Percentiles rank a stretch among this genome's conserved stretches.
phyloP scores from a whole-genome alignment of 495 filamentous ascomycete genomes.

The Hypoxylon lienhwacheense region DNA sequence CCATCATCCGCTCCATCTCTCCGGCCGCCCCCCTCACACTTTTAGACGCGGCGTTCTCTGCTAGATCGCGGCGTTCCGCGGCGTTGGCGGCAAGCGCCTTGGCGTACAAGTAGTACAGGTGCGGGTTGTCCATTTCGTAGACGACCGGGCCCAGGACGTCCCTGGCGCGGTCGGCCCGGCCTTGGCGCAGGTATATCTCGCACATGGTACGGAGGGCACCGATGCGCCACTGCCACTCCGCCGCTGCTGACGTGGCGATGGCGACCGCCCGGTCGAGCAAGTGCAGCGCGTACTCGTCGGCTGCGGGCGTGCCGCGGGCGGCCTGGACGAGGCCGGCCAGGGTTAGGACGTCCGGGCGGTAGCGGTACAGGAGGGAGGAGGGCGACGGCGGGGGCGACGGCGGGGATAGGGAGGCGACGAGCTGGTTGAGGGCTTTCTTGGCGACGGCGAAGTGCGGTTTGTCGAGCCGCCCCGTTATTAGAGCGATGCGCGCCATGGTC shows the following conservation, averaged over 20 bases:
- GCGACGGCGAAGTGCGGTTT: conserved; percentile 17
- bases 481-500: conserved; percentile 7
- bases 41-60: conserved; percentile 39
- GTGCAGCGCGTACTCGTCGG: conserved; percentile 12
- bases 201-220: conserved; percentile 35
- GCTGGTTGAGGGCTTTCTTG: conserved; percentile 2
- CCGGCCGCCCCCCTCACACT: conserved; percentile 27
- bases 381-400: neutral
- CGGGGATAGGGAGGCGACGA: neutral
- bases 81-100: conserved; percentile 25
- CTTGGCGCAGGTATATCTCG: conserved; percentile 18
- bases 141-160: conserved; percentile 28
- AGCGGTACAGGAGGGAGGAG: too few relatives aligned
- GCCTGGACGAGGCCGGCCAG: conserved; percentile 11
- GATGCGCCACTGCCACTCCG: conserved; percentile 39
- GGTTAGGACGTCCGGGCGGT: conserved; percentile 29
- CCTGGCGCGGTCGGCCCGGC: conserved; percentile 22
- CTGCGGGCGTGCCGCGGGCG: neutral
- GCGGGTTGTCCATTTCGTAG: conserved; percentile 36
- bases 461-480: neutral
- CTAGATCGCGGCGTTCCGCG: conserved; percentile 18
- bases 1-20: conserved; percentile 13
- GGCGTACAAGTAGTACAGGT: conserved; percentile 32
- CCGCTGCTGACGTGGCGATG: neutral
- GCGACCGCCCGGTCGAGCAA: conserved; percentile 14